phyloP scores from a whole-genome alignment of 164 flowering plant genomes.

The Tetracentron sinense region DNA sequence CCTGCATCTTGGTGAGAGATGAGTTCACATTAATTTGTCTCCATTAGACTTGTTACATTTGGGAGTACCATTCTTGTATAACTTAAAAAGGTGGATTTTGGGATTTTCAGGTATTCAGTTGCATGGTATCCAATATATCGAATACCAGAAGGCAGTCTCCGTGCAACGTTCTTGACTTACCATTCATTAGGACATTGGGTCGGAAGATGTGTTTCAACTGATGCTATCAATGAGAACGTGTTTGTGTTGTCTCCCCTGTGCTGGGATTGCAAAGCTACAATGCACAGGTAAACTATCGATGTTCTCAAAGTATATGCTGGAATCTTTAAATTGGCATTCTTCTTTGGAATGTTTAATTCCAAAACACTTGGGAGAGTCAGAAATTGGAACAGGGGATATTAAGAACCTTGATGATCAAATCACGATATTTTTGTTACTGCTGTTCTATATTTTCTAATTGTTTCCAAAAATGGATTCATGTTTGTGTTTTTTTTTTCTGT shows the following conservation, averaged over 20 bases:
- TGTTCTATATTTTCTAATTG: too few species aligned
- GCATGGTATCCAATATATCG: constrained; percentile 32
- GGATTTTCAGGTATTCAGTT: constrained; percentile 25
- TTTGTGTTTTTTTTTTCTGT: too few species aligned
- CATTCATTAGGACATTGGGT: constrained; percentile 23
- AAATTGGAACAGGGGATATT: neutral
- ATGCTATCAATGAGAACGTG: constrained; percentile 1
- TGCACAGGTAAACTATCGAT: constrained; percentile 9
- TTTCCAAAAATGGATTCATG: too few species aligned
- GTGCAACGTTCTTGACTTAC: constrained; percentile 25
- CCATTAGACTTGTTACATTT: neutral
- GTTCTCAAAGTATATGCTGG: neutral
- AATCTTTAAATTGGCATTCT: neutral
- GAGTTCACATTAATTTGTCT: neutral
- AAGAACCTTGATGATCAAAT: neutral
- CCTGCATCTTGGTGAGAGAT: constrained; percentile 18
- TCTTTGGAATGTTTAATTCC: neutral
- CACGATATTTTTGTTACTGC: too few species aligned
- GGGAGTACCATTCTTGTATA: neutral
- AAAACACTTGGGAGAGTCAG: neutral
- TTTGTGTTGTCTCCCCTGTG: constrained; percentile 19
- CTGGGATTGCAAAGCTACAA: constrained; percentile 26
- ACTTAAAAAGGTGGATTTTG: neutral
- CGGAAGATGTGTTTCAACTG: constrained; percentile 11
- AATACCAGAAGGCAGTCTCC: constrained; percentile 24